Conservation (phyloP, 2,329 filamentous ascomycete genomes). For the Xylaria polymorpha region DNA sequence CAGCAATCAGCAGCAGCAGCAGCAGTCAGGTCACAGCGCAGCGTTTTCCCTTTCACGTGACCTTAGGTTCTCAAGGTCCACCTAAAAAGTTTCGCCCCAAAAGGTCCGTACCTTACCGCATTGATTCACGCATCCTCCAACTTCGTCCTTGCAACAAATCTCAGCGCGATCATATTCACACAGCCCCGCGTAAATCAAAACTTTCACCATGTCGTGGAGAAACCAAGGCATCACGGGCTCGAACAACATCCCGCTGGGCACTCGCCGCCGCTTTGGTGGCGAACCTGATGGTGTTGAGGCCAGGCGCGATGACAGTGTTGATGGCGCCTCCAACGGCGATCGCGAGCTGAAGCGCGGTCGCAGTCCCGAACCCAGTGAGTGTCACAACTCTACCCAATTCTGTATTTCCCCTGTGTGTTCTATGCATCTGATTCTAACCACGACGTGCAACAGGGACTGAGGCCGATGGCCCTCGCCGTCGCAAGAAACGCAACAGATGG, state of each 20-base stretch:
- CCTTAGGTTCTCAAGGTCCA: constrained; percentile 6
- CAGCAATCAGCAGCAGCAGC: too few relatives aligned
- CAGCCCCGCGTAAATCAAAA: background rate
- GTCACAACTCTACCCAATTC: constrained; percentile 3
- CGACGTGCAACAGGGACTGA: constrained; percentile 59
- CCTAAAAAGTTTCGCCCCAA: constrained; percentile 40
- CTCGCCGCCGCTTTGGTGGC: constrained; percentile 80
- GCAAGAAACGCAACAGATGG: constrained; percentile 99
- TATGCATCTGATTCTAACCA: constrained; percentile 24
- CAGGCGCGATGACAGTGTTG: constrained; percentile 47
- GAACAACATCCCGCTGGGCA: constrained; percentile 96
- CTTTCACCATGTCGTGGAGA: constrained; percentile 70
- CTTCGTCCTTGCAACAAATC: background rate
- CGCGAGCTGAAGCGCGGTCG: constrained; percentile 84
- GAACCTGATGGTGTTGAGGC: constrained; percentile 58
- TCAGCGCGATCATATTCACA: background rate
- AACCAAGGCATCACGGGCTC: constrained; percentile 92
- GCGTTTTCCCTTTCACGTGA: background rate
- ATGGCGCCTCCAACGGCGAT: constrained; percentile 57
- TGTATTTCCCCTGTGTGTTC: constrained; percentile 3
- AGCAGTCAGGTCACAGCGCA: background rate
- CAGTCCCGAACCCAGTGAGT: constrained; percentile 84
- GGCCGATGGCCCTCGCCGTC: constrained; percentile 82
- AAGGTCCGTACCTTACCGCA: background rate
- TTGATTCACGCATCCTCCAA: constrained; percentile 1